These are phyloP conservation scores for Xylaria castorea DNA, from an alignment of 495 filamentous ascomycete genomes.

Conservation along the genomic window DNA sequence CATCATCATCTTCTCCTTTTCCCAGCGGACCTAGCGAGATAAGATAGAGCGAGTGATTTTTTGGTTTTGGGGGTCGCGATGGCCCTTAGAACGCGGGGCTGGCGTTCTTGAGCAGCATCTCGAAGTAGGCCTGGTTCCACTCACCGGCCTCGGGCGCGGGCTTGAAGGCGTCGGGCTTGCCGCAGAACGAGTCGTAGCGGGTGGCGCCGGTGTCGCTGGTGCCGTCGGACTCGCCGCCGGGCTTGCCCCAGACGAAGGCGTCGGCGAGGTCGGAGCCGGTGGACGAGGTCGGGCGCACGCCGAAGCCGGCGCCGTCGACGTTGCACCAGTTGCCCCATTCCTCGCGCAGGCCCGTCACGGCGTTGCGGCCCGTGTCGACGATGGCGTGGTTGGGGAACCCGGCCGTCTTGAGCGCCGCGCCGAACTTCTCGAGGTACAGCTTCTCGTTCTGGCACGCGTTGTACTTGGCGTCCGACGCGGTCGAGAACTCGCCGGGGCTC, in stretches of 20 bases:
- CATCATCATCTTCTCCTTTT: constrained; percentile 18
- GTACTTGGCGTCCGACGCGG: constrained; percentile 61
- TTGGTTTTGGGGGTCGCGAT: too few relatives aligned
- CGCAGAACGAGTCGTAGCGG: constrained; percentile 78
- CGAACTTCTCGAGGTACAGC: constrained; percentile 71
- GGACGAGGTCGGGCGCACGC: constrained; percentile 67
- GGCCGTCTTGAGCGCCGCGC: constrained; percentile 61
- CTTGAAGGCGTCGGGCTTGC: constrained; percentile 63
- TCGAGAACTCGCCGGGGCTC: constrained; percentile 69
- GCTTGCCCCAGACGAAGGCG: constrained; percentile 86
- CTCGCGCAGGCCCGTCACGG: constrained; percentile 69
- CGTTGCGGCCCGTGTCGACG: constrained; percentile 72
- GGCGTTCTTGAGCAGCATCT: constrained; percentile 71
- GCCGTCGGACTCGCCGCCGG: constrained; percentile 82
- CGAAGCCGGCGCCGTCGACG: constrained; percentile 75
- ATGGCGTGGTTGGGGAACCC: constrained; percentile 80
- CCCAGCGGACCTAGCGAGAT: neutral
- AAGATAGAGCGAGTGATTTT: neutral
- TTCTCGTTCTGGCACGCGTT: constrained; percentile 73
- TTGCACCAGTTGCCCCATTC: constrained; percentile 89
- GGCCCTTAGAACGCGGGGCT: constrained; percentile 58
- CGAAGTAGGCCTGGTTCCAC: constrained; percentile 84
- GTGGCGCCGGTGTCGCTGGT: constrained; percentile 66
- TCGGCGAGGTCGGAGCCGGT: constrained; percentile 69
- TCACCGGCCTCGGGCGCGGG: constrained; percentile 80